Evolutionary conservation across 2,329 filamentous ascomycete species (phyloP).

Genomic region (Ophiostoma himal-ulmi): DNA sequence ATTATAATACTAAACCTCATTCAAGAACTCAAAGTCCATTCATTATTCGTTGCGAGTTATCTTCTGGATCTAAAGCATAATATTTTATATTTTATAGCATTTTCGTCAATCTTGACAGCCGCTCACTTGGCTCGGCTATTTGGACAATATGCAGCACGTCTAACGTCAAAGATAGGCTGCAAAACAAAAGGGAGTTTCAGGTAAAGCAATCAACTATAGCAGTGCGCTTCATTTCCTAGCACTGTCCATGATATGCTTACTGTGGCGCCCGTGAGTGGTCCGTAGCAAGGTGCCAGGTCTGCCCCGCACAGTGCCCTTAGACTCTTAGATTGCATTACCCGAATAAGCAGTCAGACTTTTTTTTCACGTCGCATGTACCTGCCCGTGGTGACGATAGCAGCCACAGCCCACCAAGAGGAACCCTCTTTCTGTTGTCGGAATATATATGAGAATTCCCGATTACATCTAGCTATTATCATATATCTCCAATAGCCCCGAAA

Average conservation of each 20-base stretch:
- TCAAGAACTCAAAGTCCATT: not conserved
- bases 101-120: not conserved
- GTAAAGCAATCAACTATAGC: not conserved
- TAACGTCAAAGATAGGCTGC: not conserved
- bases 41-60: not conserved
- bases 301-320: constrained; percentile 25
- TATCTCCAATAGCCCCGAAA: not conserved
- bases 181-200: not conserved
- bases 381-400: constrained; percentile 11
- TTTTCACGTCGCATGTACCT: constrained; percentile 18
- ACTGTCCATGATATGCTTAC: not conserved
- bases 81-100: not conserved
- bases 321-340: not conserved
- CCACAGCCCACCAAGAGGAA: constrained; percentile 7
- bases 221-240: not conserved
- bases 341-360: constrained; percentile 23
- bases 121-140: not conserved
- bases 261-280: not conserved
- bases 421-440: constrained; percentile 2
- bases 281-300: not conserved
- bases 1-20: not conserved
- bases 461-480: not conserved
- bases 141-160: not conserved
- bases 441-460: not conserved
- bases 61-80: not conserved